Conservation (phyloP, 139 green algal genomes). For the Diplosphaera chodatii region DNA sequence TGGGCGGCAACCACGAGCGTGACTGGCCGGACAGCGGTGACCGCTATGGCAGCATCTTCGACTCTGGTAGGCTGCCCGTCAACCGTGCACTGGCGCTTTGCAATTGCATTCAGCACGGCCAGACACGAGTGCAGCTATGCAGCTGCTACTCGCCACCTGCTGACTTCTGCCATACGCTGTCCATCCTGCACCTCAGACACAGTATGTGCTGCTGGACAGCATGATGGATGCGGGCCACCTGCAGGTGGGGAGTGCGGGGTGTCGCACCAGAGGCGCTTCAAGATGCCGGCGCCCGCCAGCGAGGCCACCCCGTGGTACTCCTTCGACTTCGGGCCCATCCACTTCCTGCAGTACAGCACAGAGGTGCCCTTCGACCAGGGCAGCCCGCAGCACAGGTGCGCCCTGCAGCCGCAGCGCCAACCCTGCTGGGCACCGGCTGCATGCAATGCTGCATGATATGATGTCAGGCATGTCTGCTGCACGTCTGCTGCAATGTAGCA, state of each 20-base stretch:
- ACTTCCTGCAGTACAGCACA: conserved; percentile 69
- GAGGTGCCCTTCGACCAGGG: conserved; percentile 63
- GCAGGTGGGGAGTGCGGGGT: conserved; percentile 68
- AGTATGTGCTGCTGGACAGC: too few species aligned
- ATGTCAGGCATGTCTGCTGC: too few species aligned
- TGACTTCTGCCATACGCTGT: too few species aligned
- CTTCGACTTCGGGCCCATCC: conserved; percentile 71
- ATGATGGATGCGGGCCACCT: too few species aligned
- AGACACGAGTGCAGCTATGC: too few species aligned
- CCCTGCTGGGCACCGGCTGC: not conserved
- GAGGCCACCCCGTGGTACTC: conserved; percentile 46
- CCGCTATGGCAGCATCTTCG: conserved; percentile 18
- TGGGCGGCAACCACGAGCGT: conserved; percentile 76
- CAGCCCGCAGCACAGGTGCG: conserved; percentile 29
- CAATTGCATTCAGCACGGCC: too few species aligned
- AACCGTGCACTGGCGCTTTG: too few species aligned
- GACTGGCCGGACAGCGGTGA: conserved; percentile 59
- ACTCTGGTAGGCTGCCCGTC: not conserved
- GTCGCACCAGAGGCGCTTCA: conserved; percentile 39
- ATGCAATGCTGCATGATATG: too few species aligned
- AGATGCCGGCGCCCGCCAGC: conserved; percentile 33
- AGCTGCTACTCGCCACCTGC: too few species aligned
- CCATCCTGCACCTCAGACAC: too few species aligned
- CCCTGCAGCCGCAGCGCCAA: too few species aligned
- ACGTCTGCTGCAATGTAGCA: too few species aligned